Evolutionary conservation across 495 filamentous ascomycete genomes (phyloP), one percentile per base, ranked within the genome.

Genomic region (Thozetella sp.): DNA sequence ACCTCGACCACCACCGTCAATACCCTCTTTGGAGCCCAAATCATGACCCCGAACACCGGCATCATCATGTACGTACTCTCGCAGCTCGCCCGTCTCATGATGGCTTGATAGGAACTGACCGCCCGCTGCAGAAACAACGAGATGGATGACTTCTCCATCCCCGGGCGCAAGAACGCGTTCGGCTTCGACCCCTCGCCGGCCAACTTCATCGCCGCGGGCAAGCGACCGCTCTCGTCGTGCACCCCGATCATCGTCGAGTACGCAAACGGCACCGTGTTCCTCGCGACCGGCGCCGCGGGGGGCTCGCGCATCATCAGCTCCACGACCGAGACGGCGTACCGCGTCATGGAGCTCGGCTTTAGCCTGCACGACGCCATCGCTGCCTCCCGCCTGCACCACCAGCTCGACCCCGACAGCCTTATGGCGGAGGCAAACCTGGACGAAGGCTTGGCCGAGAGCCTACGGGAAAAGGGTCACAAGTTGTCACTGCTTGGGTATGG

Each of bases 131-230:
- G 65, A 12, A 97, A 97, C 71, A 87, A 97, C 67, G 91, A 97
- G 68, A 97, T 97, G 93, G 90, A 97, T 68, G 91, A 90, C 83
- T 93, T 94, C 77, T 89, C 85, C n/a, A 90, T 93, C 54, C 93
- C 93, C 2, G 83, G 83, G 17, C 76, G 78, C 0, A 82, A 78
- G 17, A 96, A 97, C 73, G 82, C 86, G 4, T 97, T 96, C 60
- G 93, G 92, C 51, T 97, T 89, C 69, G 74, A 88, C 25, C 93
- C 92, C 10, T 90, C 88, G 0, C 86, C 87, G 0, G 79, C 86
- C 19, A 97, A 97, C 79, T 97, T 83, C 72, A 85, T 97, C 74
- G 80, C 81, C 3, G 90, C 93, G 0, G 83, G 86, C 10, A 97
- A 97, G 67, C 84, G 93, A 0, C 92, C 93, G 0, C 75, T 97